Conservation (phyloP, 352 stramenopile species). For the Pythium grandisporangium region DNA sequence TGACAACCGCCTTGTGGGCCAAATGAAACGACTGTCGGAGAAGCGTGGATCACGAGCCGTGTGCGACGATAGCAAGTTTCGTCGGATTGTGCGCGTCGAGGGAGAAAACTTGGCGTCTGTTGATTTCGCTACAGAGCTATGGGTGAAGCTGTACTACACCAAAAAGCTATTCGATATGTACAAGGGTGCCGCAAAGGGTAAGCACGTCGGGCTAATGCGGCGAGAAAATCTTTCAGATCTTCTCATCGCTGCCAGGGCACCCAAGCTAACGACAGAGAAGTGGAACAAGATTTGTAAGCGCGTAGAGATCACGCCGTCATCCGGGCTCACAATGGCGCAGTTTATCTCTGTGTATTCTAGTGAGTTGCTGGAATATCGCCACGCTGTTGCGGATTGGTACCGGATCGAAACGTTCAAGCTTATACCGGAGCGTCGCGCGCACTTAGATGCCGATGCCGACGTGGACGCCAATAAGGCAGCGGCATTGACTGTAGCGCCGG, state of each 20-base stretch:
- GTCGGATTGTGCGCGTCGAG: slow-evolving; percentile 24
- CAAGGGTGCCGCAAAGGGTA: slow-evolving; percentile 20
- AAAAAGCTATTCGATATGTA: slow-evolving; percentile 39
- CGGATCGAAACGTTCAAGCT: slow-evolving; percentile 52
- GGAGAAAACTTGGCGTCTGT: no score
- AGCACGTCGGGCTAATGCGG: slow-evolving; percentile 28
- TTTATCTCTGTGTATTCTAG: slow-evolving; percentile 37
- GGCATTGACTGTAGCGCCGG: slow-evolving; percentile 27
- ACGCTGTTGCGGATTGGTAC: slow-evolving; percentile 38
- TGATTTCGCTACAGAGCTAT: no score
- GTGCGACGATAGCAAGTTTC: slow-evolving; percentile 31
- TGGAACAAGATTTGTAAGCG: slow-evolving; percentile 32
- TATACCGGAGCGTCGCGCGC: slow-evolving; percentile 21
- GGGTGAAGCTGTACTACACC: slow-evolving; percentile 40
- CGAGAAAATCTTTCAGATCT: slow-evolving; percentile 33
- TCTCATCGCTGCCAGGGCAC: slow-evolving; percentile 20
- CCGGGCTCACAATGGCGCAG: slow-evolving; percentile 16
- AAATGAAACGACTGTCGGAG: no score
- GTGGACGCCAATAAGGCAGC: slow-evolving; percentile 32
- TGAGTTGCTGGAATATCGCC: slow-evolving; percentile 23
- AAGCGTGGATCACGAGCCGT: no score
- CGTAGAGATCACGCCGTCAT: slow-evolving; percentile 21
- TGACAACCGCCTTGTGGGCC: no score
- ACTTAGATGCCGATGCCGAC: no score
- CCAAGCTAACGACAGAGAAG: slow-evolving; percentile 29